Percentiles rank a stretch among this genome's conserved stretches.
Conservation (phyloP, 768 basidiomycete species). For the Strobilomyces confusus region DNA sequence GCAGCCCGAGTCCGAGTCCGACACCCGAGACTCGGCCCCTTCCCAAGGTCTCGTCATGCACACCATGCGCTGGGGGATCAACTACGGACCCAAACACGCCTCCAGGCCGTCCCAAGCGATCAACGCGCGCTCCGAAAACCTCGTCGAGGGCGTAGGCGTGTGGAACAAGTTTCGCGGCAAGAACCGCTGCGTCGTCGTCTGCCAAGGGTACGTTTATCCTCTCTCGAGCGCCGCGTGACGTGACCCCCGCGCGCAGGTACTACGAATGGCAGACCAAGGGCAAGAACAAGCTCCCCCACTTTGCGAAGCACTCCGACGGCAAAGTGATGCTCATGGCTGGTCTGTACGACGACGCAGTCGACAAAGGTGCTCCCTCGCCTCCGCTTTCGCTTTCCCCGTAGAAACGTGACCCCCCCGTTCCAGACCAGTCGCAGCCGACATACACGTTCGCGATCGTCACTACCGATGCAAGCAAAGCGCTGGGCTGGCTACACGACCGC, state of each 20-base stretch:
- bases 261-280: constrained; percentile 94
- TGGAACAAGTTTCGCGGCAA: constrained; percentile 81
- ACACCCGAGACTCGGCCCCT: constrained; percentile 6
- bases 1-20: not conserved
- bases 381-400: not conserved
- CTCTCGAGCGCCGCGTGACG: not conserved
- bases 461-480: constrained; percentile 62
- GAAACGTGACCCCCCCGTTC: not conserved
- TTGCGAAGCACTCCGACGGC: constrained; percentile 62
- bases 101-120: constrained; percentile 69
- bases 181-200: constrained; percentile 83
- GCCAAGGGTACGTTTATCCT: constrained; percentile 55
- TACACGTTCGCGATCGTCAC: constrained; percentile 93
- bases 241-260: constrained; percentile 47
- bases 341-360: constrained; percentile 70
- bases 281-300: constrained; percentile 76
- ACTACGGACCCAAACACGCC: constrained; percentile 52
- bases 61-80: constrained; percentile 90
- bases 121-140: constrained; percentile 84
- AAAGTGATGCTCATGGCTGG: constrained; percentile 83
- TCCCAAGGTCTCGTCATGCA: constrained; percentile 51
- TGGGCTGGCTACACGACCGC: constrained; percentile 89
- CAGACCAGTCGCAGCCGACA: constrained; percentile 53
- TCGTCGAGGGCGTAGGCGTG: constrained; percentile 72
- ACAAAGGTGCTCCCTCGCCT: constrained; percentile 47